Evolutionary conservation across 2,329 filamentous ascomycete genomes (phyloP).

Genomic region (Paecilomyces fulvus): DNA sequence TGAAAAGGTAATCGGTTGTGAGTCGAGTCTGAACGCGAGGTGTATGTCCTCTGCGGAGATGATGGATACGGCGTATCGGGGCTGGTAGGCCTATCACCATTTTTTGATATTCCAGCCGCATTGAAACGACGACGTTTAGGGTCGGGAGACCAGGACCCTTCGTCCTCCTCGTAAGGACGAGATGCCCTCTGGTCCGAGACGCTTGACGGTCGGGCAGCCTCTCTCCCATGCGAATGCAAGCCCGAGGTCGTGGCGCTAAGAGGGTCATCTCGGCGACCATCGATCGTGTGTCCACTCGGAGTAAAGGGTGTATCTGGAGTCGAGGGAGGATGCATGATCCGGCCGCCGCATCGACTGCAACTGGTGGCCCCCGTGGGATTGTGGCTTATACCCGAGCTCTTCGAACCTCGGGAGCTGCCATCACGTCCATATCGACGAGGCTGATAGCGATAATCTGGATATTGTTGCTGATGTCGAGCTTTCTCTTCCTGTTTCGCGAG

Average conservation of each 20-base stretch:
- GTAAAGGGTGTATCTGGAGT: constrained; percentile 35
- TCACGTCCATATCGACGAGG: constrained; percentile 62
- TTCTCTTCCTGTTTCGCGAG: constrained; percentile 63
- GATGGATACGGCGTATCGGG: constrained; percentile 35
- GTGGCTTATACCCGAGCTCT: constrained; percentile 25
- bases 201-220: constrained; percentile 17
- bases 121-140: constrained; percentile 56
- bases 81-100: constrained; percentile 30
- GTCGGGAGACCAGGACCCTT: constrained; percentile 43
- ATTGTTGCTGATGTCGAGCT: constrained; percentile 74
- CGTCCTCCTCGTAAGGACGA: constrained; percentile 22
- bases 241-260: constrained; percentile 17
- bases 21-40: constrained; percentile 32
- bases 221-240: constrained; percentile 14
- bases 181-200: constrained; percentile 15
- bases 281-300: constrained; percentile 23
- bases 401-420: constrained; percentile 28
- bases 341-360: constrained; percentile 38
- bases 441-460: constrained; percentile 91
- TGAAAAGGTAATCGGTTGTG: constrained; percentile 29
- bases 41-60: constrained; percentile 30
- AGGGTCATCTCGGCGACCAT: constrained; percentile 22
- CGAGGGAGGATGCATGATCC: constrained; percentile 38
- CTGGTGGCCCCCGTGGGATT: constrained; percentile 29
- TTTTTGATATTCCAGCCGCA: constrained; percentile 32